Evolutionary conservation across 192 early-diverging fungal genomes (phyloP).

Genomic region (Linnemannia zychae): DNA sequence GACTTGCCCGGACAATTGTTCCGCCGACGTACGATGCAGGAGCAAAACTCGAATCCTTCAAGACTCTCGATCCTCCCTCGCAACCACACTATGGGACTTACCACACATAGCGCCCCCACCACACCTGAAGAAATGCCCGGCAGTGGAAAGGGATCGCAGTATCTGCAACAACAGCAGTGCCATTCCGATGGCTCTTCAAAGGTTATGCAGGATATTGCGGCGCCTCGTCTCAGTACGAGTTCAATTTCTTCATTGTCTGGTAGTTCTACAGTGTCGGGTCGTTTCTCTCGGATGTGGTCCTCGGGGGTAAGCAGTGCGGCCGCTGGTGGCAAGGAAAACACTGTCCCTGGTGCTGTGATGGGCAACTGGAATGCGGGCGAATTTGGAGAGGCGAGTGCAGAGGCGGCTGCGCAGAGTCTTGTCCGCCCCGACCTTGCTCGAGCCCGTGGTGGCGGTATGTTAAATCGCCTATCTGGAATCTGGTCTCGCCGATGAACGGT

Average conservation of each 20-base stretch:
- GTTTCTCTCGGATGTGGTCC: slow-evolving; percentile 48
- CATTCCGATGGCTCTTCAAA: background rate
- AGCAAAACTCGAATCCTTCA: background rate
- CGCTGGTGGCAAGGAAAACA: slow-evolving; percentile 17
- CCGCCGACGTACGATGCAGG: slow-evolving; percentile 42
- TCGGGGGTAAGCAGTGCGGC: background rate
- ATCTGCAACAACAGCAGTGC: background rate
- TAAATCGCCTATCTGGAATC: slow-evolving; percentile 50
- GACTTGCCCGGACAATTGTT: slow-evolving; percentile 39
- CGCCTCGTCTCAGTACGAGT: slow-evolving; percentile 24
- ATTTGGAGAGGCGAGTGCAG: slow-evolving; percentile 35
- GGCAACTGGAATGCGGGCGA: slow-evolving; percentile 31
- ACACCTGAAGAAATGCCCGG: background rate
- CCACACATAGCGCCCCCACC: background rate
- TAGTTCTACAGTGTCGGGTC: slow-evolving; percentile 35
- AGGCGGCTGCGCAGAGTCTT: slow-evolving; percentile 21
- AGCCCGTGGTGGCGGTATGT: slow-evolving; percentile 14
- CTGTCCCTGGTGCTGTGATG: background rate
- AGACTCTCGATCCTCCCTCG: slow-evolving; percentile 16
- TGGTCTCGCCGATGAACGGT: slow-evolving; percentile 36
- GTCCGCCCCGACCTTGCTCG: slow-evolving; percentile 8
- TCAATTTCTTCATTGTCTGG: slow-evolving; percentile 30
- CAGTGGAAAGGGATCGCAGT: background rate
- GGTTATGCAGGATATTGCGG: slow-evolving; percentile 19
- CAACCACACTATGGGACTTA: slow-evolving; percentile 30